Evolutionary conservation across 306 rosid species (phyloP), one percentile per base, ranked within the genome.

Genomic region (cucumber (Cucumis sativus)): DNA sequence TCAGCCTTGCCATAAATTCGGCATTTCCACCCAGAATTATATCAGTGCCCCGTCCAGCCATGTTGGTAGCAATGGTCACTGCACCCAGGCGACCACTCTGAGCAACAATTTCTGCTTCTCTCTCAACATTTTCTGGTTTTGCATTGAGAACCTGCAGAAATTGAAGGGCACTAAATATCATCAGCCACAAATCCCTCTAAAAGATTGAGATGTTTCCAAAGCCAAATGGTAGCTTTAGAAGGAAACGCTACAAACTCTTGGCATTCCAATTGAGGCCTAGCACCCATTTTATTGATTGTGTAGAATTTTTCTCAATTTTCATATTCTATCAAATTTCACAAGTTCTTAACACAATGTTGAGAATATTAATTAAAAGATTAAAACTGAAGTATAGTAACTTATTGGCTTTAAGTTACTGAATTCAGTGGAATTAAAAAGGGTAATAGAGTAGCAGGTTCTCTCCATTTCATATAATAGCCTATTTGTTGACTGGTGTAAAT

Each of bases 11-110:
- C 92, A 95, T 95, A 86, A 95, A 95, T 83, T 95, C 98, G 78
- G 98, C 97, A 85, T 95, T 95, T 75, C 98, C 98, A 65, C 98
- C 98, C 35, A 95, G 93, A 84, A 95, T 95, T 77, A 95, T 95
- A 89, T 95, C 98, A 69, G 98, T 95, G 77, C 98, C 98, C 77
- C 98, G 97, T 79, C 98, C 98, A 56, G 98, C 98, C 98, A 95
- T 95, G 87, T 95, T 95, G 80, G 98, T 95, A 76, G 96, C 98
- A 78, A 95, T 92, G 52, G 98, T 95, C 85, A 92, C 98, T 35
- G 97, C 96, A 80, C 96, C 98, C 54, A 90, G 82, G 72, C 98
- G 97, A 84, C 98, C 98, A 84, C 97, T 95, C 84, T 95, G 98
- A 14, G 97, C 96, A 59, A 95, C 97, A 86, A 92, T 95, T 83